A percentile compares a stretch with the other conserved stretches of the same genome.
Evolutionary conservation across 2,329 filamentous ascomycete genomes (phyloP).

Genomic region (Arthrinium puccinioides): DNA sequence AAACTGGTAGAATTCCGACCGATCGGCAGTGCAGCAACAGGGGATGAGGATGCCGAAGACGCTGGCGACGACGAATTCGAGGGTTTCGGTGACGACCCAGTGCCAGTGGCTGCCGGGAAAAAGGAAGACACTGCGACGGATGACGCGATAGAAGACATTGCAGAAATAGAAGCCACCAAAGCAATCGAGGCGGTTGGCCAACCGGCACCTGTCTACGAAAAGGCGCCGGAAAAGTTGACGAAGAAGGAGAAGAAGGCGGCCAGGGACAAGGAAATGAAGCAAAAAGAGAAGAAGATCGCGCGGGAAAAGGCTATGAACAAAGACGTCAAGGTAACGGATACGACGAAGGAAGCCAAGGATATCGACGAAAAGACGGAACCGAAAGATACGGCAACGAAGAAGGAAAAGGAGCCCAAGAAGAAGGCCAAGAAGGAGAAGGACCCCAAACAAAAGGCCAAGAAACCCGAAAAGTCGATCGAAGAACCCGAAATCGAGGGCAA

Average conservation of each 20-base stretch:
- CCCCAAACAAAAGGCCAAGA: conserved; percentile 18
- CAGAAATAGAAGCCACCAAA: conserved; percentile 11
- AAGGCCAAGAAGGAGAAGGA: conserved; percentile 20
- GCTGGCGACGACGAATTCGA: conserved; percentile 49
- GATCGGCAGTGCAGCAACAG: conserved; percentile 5
- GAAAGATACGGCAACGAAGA: conserved; percentile 21
- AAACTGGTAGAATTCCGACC: conserved; percentile 48
- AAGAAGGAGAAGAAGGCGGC: too few relatives aligned
- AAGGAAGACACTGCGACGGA: conserved; percentile 5
- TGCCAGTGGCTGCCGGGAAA: conserved; percentile 8
- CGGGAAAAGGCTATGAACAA: conserved; percentile 14
- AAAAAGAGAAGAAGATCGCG: conserved; percentile 8
- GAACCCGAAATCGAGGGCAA: conserved; percentile 36
- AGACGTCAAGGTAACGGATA: neutral
- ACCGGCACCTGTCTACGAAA: neutral
- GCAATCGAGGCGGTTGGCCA: conserved; percentile 7
- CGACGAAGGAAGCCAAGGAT: too few relatives aligned
- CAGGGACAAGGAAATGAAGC: conserved; percentile 17
- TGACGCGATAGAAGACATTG: conserved; percentile 19
- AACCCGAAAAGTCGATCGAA: conserved; percentile 24
- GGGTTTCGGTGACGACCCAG: conserved; percentile 52
- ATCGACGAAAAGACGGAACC: conserved; percentile 15
- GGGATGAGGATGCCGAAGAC: conserved; percentile 11
- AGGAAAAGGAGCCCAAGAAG: conserved; percentile 8
- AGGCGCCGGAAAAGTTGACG: neutral